Evolutionary conservation across 1,284 basidiomycete species (phyloP).

Genomic region (Quambalaria eucalypti): DNA sequence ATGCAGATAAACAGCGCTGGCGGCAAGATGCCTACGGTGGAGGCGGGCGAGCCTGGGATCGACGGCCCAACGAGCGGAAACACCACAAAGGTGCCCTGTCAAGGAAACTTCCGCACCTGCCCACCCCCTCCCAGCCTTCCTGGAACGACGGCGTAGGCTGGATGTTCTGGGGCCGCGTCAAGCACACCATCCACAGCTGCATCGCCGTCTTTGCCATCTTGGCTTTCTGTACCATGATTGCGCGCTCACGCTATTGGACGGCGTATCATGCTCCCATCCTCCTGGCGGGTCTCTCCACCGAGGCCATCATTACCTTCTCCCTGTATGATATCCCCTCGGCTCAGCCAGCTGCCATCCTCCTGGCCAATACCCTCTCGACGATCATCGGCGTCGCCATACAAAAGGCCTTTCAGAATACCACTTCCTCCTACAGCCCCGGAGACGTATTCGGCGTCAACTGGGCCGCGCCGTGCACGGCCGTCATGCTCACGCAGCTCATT

Average conservation of each 20-base stretch:
- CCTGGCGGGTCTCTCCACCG: not conserved
- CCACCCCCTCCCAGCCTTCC: not conserved
- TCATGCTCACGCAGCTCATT: not conserved
- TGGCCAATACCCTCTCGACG: not conserved
- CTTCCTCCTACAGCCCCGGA: not conserved
- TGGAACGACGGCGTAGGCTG: not conserved
- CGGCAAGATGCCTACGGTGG: not conserved
- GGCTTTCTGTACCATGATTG: not conserved
- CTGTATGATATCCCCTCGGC: not conserved
- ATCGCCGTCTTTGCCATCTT: not conserved
- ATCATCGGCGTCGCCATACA: not conserved
- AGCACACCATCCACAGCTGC: not conserved
- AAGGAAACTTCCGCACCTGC: not conserved
- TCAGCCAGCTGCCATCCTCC: not conserved
- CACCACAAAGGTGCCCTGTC: not conserved
- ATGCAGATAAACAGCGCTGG: too few relatives aligned
- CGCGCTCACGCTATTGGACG: not conserved
- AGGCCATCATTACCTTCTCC: not conserved
- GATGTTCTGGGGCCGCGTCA: not conserved
- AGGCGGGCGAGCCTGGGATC: not conserved
- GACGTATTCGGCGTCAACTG: not conserved
- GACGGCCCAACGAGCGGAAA: not conserved
- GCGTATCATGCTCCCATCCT: not conserved
- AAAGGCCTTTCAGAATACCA: not conserved
- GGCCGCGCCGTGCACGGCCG: not conserved